Base-by-base conservation (phyloP, 148 eudicot genomes). In the Vaccinium vitisidaea region DNA sequence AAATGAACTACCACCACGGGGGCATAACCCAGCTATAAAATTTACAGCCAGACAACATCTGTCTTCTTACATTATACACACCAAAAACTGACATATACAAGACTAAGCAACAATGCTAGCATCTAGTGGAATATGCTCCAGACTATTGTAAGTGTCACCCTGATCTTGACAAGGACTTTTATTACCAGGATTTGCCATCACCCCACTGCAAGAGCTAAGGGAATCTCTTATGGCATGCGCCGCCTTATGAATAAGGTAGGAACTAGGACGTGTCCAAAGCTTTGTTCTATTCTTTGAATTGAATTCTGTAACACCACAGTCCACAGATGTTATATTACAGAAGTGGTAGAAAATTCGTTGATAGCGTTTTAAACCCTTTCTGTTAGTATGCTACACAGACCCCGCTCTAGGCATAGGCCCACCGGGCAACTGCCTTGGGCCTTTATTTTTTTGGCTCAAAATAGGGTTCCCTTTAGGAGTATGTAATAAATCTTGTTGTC, bases 171-270 rank as follows among this genome's bases (percentile, higher is more conserved):
- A 25, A 27, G 36, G 36, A 67, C 73, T 67, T 25, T 5, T 67
- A 25, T 67, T 67, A 67, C 73, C 73, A 67, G 36, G 36, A 67
- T 67, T 67, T 67, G 36, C 73, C 73, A 67, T 67, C 73, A 25
- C 10, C 39, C 36, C 4, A 23, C 71, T 65, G 1, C 16, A 67
- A 67, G 73, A 25, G 73, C 73, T 67, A 67, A 25, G 4, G 2
- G 39, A 25, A 25, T 25, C 73, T 67, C 36, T 67, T 11, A 25
- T 67, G 36, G 36, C 73, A 67, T 25, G 36, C 23, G 30, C 27
- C 10, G 36, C 73, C 36, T 25, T 25, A 10, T 2, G 73, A 67
- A 25, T 25, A 13, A 67, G 36, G 36, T 27, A 27, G 73, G 32
- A 67, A 25, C 36, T 67, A 25, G 15, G 36, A 25, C 27, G 73